Percentiles rank a stretch among this genome's conserved stretches.
phyloP scores from a whole-genome alignment of 106 monocot species.

The Dioscorea dumetorum region DNA sequence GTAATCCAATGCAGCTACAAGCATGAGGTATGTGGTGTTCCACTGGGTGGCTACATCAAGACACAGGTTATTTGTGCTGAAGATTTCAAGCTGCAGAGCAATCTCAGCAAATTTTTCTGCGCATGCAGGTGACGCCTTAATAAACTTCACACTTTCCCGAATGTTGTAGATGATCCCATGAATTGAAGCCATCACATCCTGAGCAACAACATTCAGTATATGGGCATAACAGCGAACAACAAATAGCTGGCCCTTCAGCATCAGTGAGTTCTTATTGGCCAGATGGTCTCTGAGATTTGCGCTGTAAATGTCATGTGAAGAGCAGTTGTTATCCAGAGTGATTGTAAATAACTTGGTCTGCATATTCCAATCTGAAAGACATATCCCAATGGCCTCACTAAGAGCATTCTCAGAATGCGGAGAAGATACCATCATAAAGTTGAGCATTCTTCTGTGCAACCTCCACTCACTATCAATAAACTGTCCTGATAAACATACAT shows the following conservation, averaged over 20 bases:
- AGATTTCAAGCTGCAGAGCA: constrained; percentile 60
- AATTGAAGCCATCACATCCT: constrained; percentile 83
- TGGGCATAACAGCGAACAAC: constrained; percentile 81
- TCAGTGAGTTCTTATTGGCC: constrained; percentile 62
- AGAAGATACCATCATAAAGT: constrained; percentile 83
- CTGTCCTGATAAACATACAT: constrained; percentile 70
- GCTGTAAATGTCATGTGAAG: constrained; percentile 87
- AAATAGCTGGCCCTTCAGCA: constrained; percentile 79
- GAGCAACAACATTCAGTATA: constrained; percentile 69
- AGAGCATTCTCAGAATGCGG: constrained; percentile 88
- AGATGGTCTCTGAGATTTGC: constrained; percentile 79
- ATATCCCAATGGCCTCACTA: constrained; percentile 65
- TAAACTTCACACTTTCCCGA: constrained; percentile 89
- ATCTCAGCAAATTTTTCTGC: constrained; percentile 84
- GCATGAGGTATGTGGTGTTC: constrained; percentile 94
- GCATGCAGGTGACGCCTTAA: constrained; percentile 58
- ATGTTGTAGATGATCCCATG: constrained; percentile 86
- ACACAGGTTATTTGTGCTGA: constrained; percentile 39
- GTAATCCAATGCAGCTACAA: constrained; percentile 66
- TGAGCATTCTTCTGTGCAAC: constrained; percentile 66
- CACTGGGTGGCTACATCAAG: constrained; percentile 71
- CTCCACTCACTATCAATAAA: constrained; percentile 77
- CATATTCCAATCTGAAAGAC: constrained; percentile 84
- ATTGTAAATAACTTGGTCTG: constrained; percentile 73
- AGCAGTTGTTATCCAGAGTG: constrained; percentile 78